Conservation (phyloP, 345 rosid species). For the Nasturtium officinale region DNA sequence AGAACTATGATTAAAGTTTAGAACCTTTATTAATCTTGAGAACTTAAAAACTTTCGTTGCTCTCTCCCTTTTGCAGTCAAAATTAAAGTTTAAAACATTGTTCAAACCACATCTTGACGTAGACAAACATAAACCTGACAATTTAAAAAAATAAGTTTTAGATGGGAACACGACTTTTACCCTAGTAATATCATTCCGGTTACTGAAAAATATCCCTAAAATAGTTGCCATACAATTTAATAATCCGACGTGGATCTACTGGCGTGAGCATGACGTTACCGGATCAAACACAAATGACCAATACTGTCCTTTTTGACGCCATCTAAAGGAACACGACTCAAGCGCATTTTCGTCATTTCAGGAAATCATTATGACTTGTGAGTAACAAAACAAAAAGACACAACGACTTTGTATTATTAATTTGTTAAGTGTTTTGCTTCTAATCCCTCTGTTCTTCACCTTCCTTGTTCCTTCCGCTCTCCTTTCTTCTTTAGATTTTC, state of each 20-base stretch:
- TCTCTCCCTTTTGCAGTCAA: neutral
- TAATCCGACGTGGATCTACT: constrained; percentile 17
- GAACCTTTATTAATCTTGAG: neutral
- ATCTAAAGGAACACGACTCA: neutral
- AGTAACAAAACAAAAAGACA: constrained; percentile 10
- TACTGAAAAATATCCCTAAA: neutral
- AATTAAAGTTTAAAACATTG: neutral
- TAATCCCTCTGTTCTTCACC: constrained; percentile 28
- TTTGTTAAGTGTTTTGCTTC: constrained; percentile 1
- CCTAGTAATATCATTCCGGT: neutral
- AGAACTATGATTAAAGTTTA: neutral
- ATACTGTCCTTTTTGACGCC: neutral
- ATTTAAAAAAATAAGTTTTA: neutral
- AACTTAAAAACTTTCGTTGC: neutral
- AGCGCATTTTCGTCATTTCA: neutral
- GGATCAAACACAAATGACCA: neutral
- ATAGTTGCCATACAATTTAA: neutral
- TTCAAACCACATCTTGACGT: neutral
- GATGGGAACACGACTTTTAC: constrained; percentile 12
- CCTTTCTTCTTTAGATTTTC: constrained; percentile 2
- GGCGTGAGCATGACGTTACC: constrained; percentile 20
- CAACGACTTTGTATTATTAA: constrained; percentile 4
- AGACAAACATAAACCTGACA: neutral
- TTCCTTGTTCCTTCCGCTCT: constrained; percentile 37
- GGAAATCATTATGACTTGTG: neutral